These are phyloP conservation scores for Tetrahymena malaccensis DNA, from an alignment of 73 alveolate species.

Conservation along the genomic window DNA sequence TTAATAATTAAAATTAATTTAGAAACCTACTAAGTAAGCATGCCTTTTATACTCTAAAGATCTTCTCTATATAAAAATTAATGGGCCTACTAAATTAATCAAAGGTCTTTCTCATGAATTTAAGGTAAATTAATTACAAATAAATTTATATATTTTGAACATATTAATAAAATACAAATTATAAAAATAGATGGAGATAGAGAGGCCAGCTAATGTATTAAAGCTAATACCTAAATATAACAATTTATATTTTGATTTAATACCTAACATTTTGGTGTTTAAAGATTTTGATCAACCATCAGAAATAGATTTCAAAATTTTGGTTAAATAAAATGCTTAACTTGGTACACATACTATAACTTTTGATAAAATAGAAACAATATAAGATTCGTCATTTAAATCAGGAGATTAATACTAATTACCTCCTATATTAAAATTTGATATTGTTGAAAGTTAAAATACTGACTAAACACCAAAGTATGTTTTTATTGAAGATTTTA, in stretches of 20 bases:
- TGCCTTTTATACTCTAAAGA: background rate
- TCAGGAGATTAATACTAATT: background rate
- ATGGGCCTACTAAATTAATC: background rate
- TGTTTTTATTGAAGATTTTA: background rate
- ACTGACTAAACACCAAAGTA: background rate
- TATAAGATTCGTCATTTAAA: background rate
- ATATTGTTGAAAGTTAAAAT: background rate
- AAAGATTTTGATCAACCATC: background rate
- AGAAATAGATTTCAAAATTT: background rate
- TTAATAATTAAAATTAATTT: background rate
- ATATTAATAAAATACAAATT: too few relatives aligned
- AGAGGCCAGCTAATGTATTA: background rate
- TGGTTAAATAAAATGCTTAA: background rate
- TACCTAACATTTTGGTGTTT: background rate
- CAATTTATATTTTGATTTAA: background rate
- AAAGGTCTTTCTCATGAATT: background rate
- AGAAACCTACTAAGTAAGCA: background rate
- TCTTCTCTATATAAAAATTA: background rate
- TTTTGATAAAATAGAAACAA: background rate
- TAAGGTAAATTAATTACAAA: background rate
- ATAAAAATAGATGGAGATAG: background rate
- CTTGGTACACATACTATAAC: background rate
- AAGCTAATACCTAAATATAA: background rate
- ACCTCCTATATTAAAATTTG: background rate
- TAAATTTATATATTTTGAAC: too few relatives aligned